Base-by-base conservation (phyloP, 2,329 filamentous ascomycete species). In the Hawksworthiomyces lignivorus region DNA sequence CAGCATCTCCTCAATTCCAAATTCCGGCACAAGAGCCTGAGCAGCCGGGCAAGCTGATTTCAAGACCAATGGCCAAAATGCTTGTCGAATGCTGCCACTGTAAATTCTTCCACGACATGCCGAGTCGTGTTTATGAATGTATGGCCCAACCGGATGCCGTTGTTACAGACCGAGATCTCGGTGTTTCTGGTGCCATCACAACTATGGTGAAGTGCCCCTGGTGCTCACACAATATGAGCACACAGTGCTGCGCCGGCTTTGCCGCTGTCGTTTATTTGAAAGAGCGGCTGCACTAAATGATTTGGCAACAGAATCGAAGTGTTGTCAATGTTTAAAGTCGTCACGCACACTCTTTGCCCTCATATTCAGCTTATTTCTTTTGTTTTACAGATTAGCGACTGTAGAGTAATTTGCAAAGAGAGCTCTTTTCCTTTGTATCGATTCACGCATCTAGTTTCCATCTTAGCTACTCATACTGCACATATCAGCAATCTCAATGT, bases 201-300 rank as follows among this genome's bases (percentile, higher is more conserved):
- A 80, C 78, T 49, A 75, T 71, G 54, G 75, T 83, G 20, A 75
- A 73, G 50, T 86, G 82, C 56, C 80, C 80, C 8, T 86, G 82
- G 82, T 87, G 82, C 56, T 67, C 67, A 32, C 82, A 87, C 61
- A 72, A 73, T 37, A 85, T 87, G 81, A 80, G 69, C 50, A 80
- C 72, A 12, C 64, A 62, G 44, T 87, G 82, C 60, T 87, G 82
- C 56, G 72, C 80, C 10, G 82, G 80, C 7, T 82, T 82, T 62
- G 75, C 77, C 10, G 77, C 82, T 2, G 68, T 81, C 33, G 73
- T 87, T 4, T 75, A 80, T 47, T 62, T 86, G 52, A 75, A 75
- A 53, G 79, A 85, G 58, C 73, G 74, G 46, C 56, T 82, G 38
- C 76, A 81, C 52, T 61, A 34, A 33, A 31, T 32, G 12, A 19